Evolutionary conservation across 164 flowering plant genomes (phyloP), one percentile per base, ranked within the genome.

Genomic region (Chimonanthus salicifolius): DNA sequence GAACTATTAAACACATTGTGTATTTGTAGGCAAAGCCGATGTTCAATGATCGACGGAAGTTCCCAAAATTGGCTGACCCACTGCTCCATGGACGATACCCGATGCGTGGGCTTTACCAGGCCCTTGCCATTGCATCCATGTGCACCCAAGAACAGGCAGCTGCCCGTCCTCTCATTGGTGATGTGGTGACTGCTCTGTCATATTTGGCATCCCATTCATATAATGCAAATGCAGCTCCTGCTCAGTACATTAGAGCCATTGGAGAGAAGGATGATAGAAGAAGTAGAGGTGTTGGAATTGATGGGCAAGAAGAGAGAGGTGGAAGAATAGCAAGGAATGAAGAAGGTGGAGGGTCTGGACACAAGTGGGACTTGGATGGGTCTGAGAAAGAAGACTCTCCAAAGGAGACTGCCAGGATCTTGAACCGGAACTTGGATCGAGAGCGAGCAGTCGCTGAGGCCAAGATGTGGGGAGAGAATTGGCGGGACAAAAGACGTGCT

Each of bases 391-490:
- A 90, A 0, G 92, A 92, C 65, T 90, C 93, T 46, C 94, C 97
- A 1, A 85, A 73, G 74, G 95, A 92, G 78, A 86, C 89, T 7
- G 88, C 87, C 0, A 87, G 84, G 84, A 86, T 85, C 80, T 73
- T 84, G 62, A 86, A 82, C 70, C 74, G 82, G 74, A 87, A 84
- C 77, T 74, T 80, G 72, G 93, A 92, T 4, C 81, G 97, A 74
- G 97, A 94, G 75, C 80, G 92, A 71, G 98, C 97, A n/a, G 98
- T 94, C 72, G 97, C 97, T 0, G 98, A 92, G 83, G 97, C 97
- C 73, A 94, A 89, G 82, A 88, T 92, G 94, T 94, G 98, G 97
- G 98, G 97, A 58, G 98, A 90, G 80, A 91, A 89, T 75, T 91
- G 86, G 89, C 79, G 94, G 74, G 93, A 89, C 73, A 90, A 90